These are phyloP conservation scores for Hibiscus tridactylites DNA, from an alignment of 345 rosid genomes.

Conservation along the genomic window DNA sequence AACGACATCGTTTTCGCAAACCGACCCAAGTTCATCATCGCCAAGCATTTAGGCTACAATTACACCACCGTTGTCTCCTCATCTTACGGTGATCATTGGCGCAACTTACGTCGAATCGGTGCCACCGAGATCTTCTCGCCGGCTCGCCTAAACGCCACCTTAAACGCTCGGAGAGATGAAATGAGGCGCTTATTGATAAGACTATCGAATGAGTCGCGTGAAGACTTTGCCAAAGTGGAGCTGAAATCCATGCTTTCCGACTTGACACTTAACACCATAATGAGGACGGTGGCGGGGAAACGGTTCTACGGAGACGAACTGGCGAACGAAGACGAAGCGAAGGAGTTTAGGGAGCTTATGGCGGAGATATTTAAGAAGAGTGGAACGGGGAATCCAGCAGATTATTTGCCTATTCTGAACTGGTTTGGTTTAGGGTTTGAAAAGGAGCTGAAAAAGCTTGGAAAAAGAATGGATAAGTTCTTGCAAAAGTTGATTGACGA, in stretches of 20 bases:
- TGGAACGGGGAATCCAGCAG: conserved; percentile 26
- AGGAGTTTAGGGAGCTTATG: conserved; percentile 22
- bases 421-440: conserved; percentile 22
- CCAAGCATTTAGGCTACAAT: conserved; percentile 39
- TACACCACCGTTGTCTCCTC: conserved; percentile 21
- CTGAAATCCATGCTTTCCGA: conserved; percentile 30
- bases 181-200: conserved; percentile 28
- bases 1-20: conserved; percentile 40
- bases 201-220: conserved; percentile 16
- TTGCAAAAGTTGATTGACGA: conserved; percentile 46
- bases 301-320: conserved; percentile 43
- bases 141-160: conserved; percentile 30
- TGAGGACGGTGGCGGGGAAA: conserved; percentile 51
- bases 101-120: conserved; percentile 48
- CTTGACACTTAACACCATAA: conserved; percentile 22
- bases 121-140: conserved; percentile 45
- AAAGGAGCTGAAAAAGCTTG: conserved; percentile 27
- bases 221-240: conserved; percentile 30
- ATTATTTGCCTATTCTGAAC: conserved; percentile 30
- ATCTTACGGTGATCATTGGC: conserved; percentile 60
- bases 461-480: conserved; percentile 28
- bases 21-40: conserved; percentile 21
- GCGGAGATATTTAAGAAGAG: conserved; percentile 5
- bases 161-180: conserved; percentile 35
- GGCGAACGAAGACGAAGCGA: conserved; percentile 30